phyloP scores from a whole-genome alignment of 2,329 filamentous ascomycete genomes.

The Diaporthe amygdali region DNA sequence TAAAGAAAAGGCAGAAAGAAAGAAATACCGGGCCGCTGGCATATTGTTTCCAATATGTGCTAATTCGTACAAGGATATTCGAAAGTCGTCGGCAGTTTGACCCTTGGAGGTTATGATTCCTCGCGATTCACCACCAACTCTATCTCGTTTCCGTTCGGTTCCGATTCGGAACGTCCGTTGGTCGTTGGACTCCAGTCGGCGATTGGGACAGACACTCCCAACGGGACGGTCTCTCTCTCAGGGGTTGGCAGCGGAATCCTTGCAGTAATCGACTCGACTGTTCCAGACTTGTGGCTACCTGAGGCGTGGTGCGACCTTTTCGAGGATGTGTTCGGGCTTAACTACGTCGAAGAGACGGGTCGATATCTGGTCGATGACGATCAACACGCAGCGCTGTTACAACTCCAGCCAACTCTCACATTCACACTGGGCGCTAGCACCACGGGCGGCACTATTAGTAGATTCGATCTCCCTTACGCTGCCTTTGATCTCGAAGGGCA shows the following conservation, averaged over 20 bases:
- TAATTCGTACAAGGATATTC: not conserved
- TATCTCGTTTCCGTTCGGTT: not conserved
- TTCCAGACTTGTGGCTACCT: not conserved
- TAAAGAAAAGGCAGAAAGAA: too few species aligned
- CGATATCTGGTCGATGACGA: slow-evolving; percentile 2
- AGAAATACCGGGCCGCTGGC: too few species aligned
- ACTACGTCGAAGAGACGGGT: not conserved
- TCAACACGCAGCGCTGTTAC: not conserved
- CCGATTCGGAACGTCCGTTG: not conserved
- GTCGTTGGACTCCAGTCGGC: slow-evolving; percentile 8
- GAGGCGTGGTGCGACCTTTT: slow-evolving; percentile 3
- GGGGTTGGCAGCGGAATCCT: not conserved
- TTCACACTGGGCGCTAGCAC: not conserved
- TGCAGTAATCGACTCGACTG: not conserved
- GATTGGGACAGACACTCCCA: not conserved
- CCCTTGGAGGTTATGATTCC: not conserved
- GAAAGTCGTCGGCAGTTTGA: not conserved
- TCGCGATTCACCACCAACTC: not conserved
- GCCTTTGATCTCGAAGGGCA: slow-evolving; percentile 8
- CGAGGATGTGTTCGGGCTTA: not conserved
- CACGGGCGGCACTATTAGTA: not conserved
- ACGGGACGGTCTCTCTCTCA: not conserved
- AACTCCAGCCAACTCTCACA: not conserved
- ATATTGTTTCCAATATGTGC: not conserved
- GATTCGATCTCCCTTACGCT: not conserved